phyloP scores from a whole-genome alignment of 228 moss, liverwort and hornwort genomes.

The Sphagnum magellanicum region DNA sequence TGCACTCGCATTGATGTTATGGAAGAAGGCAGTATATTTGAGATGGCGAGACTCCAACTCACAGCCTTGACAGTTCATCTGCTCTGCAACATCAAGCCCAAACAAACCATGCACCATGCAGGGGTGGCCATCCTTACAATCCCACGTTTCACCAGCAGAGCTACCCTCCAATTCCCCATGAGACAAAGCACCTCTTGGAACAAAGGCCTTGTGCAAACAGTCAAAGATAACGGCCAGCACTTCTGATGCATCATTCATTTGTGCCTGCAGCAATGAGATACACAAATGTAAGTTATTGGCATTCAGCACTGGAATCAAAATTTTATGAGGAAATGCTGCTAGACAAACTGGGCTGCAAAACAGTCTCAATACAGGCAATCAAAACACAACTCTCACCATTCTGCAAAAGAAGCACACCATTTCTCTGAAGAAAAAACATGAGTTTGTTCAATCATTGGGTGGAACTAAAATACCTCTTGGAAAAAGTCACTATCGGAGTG shows the following conservation, averaged over 20 bases:
- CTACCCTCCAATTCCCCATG: slow-evolving; percentile 35
- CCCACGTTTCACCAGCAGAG: slow-evolving; percentile 29
- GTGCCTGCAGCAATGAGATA: slow-evolving; percentile 17
- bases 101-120: slow-evolving; percentile 41
- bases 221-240: slow-evolving; percentile 42
- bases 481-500: slow-evolving; percentile 36
- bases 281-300: too few species aligned
- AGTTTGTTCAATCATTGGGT: too few species aligned
- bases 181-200: slow-evolving; percentile 18
- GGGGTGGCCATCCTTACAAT: slow-evolving; percentile 27
- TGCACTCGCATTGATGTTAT: slow-evolving; percentile 42
- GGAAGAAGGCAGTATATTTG: slow-evolving; percentile 43
- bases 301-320: too few species aligned
- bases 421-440: too few species aligned
- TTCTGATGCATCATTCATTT: slow-evolving; percentile 49
- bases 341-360: too few species aligned
- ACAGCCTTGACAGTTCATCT: slow-evolving; percentile 40
- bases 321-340: too few species aligned
- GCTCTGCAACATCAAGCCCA: slow-evolving; percentile 37
- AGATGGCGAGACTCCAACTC: slow-evolving; percentile 38
- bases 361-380: too few species aligned
- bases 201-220: slow-evolving; percentile 36
- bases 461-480: slow-evolving; percentile 21
- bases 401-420: too few species aligned
- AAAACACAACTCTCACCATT: too few species aligned